phyloP scores from a whole-genome alignment of 805 yeast species.

The Lipomyces chichibuensis region DNA sequence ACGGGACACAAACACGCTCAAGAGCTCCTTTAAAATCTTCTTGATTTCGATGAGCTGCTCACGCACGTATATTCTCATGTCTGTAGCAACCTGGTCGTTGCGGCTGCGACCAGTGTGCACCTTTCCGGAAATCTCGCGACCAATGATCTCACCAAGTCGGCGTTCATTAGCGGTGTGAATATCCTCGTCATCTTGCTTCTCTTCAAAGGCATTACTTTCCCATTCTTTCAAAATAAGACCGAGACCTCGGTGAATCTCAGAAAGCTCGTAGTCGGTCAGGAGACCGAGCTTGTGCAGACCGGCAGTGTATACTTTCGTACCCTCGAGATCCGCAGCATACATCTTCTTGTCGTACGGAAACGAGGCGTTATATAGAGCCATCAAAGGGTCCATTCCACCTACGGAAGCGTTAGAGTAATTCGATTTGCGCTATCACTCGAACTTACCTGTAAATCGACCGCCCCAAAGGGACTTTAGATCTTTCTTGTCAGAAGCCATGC shows the following conservation, averaged over 20 bases:
- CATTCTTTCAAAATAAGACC: constrained; percentile 76
- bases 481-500: constrained; percentile 17
- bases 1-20: constrained; percentile 64
- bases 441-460: constrained; percentile 33
- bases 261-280: constrained; percentile 70
- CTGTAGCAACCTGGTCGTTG: constrained; percentile 99
- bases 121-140: constrained; percentile 90
- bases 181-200: constrained; percentile 91
- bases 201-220: constrained; percentile 68
- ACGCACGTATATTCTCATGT: constrained; percentile 92
- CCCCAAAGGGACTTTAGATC: constrained; percentile 35
- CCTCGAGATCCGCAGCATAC: constrained; percentile 92
- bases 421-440: not conserved
- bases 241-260: constrained; percentile 82
- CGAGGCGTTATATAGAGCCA: constrained; percentile 97
- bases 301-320: constrained; percentile 88
- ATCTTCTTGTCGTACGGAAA: constrained; percentile 92
- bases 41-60: constrained; percentile 66
- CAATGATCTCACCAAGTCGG: constrained; percentile 93
- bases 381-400: constrained; percentile 87
- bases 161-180: constrained; percentile 99
- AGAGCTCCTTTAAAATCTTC: constrained; percentile 53
- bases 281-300: constrained; percentile 82
- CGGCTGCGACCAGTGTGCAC: constrained; percentile 99
- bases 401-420: not conserved